Base-by-base conservation (phyloP, 2,329 filamentous ascomycete genomes). In the Trichoderma hamatum region DNA sequence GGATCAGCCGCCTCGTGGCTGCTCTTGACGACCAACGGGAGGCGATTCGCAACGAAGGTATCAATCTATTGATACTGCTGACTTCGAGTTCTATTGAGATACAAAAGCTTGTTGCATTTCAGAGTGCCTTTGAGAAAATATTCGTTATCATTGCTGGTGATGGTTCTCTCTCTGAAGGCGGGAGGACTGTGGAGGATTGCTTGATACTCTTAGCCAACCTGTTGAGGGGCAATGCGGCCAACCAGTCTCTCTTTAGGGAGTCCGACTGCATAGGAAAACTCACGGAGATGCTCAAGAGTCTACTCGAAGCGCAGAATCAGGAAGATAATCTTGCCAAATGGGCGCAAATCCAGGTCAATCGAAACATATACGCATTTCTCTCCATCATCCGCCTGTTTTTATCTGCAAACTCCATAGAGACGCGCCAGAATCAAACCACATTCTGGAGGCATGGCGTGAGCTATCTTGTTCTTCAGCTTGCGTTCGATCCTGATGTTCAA, bases 21-120 rank as follows among this genome's bases (percentile, higher is more conserved):
- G 88, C 92, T 6, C 85, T 99, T 52, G 93, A 97, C 75, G 96
- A 99, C 76, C 86, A 85, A 59, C 88, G 94, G 73, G 96, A 99
- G 74, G 93, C 93, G 19, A 86, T 98, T 59, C 89, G 95, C 71
- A 96, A 96, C 80, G 93, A 96, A 81, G 93, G 90, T 5, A 86
- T 99, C 32, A 85, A 91, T n/a, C 85, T 99, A 16, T 86, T 99
- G 60, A 97, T 92, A 36, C 92, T 94, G 69, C 85, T 99, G 34
- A 97, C 96, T 0, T 92, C 93, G 34, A 90, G 90, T 0, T 97
- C 95, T 10, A 83, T 90, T 52, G 94, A 98, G 75, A 87, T 99
- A 64, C 94, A 98, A 77, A 98, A 98, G 79, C 86, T 98, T 2
- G 94, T 98, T 28, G 96, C 94, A 0, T 98, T 97, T 73, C 94